These are phyloP conservation scores for Yamadazyma blattariae DNA, from an alignment of 1,139 yeast genomes.

Conservation along the genomic window DNA sequence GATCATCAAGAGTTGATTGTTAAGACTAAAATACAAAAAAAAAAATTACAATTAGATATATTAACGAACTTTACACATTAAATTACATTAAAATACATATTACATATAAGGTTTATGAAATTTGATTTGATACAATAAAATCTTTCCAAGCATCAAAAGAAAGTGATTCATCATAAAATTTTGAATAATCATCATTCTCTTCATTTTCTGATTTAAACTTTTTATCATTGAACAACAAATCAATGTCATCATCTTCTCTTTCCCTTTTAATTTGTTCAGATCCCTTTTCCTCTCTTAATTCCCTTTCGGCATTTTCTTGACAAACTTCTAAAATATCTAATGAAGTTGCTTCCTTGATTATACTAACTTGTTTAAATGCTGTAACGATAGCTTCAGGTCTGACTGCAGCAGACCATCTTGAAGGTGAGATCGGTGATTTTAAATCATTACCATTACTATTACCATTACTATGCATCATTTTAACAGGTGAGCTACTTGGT, in stretches of 20 bases:
- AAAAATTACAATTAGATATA: no score
- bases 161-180: no score
- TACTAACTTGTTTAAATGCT: slow-evolving; percentile 45
- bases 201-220: slow-evolving; percentile 23
- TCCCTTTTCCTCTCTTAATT: background rate
- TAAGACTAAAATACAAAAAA: background rate
- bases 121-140: slow-evolving; percentile 1
- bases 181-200: slow-evolving; percentile 10
- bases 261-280: slow-evolving; percentile 20
- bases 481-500: slow-evolving; percentile 13
- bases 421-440: slow-evolving; percentile 37
- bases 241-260: slow-evolving; percentile 22
- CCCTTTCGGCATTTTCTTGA: slow-evolving; percentile 10
- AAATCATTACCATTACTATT: slow-evolving; percentile 12
- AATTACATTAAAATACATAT: background rate
- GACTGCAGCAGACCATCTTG: slow-evolving; percentile 45
- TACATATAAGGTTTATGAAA: no score
- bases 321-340: slow-evolving; percentile 32
- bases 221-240: slow-evolving; percentile 36
- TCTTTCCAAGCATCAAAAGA: slow-evolving; percentile 40
- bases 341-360: slow-evolving; percentile 29
- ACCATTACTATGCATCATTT: slow-evolving; percentile 1
- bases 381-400: slow-evolving; percentile 44
- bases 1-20: no score
- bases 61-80: no score